Conservation (phyloP, 306 rosid genomes). For the Datisca glomerata region DNA sequence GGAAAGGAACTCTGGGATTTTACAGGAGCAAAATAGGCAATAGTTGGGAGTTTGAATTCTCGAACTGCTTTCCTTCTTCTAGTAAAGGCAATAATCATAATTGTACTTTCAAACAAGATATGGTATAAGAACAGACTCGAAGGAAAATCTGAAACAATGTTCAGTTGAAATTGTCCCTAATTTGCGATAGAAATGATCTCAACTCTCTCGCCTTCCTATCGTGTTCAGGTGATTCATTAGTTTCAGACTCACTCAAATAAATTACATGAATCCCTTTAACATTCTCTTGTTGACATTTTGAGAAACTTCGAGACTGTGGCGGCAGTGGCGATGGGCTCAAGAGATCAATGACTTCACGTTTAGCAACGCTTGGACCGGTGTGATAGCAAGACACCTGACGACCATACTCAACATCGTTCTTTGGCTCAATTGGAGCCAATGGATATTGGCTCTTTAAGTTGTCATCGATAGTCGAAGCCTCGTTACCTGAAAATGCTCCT, state of each 20-base stretch:
- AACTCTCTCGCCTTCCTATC: constrained; percentile 48
- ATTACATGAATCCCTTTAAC: constrained; percentile 33
- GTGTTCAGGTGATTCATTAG: constrained; percentile 51
- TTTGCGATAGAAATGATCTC: constrained; percentile 43
- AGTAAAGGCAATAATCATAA: no score
- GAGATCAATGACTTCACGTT: constrained; percentile 49
- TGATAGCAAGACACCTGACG: not conserved
- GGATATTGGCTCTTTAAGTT: constrained; percentile 5
- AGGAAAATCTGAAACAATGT: not conserved
- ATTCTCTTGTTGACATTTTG: constrained; percentile 17
- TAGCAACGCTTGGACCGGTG: constrained; percentile 12
- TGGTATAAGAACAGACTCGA: no score
- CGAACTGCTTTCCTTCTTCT: no score
- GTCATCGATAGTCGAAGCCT: constrained; percentile 17
- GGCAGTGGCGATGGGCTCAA: constrained; percentile 58
- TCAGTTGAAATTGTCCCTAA: constrained; percentile 22
- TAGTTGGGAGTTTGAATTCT: no score
- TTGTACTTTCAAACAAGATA: not conserved
- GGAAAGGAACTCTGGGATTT: no score
- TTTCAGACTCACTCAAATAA: constrained; percentile 63
- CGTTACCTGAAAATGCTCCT: constrained; percentile 8
- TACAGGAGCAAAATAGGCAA: no score
- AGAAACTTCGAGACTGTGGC: constrained; percentile 1
- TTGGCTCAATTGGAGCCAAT: no score
- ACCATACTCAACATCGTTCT: not conserved